Evolutionary conservation across 2,329 filamentous ascomycete genomes (phyloP), one percentile per base, ranked within the genome.

Genomic region (Trichoderma sp.): DNA sequence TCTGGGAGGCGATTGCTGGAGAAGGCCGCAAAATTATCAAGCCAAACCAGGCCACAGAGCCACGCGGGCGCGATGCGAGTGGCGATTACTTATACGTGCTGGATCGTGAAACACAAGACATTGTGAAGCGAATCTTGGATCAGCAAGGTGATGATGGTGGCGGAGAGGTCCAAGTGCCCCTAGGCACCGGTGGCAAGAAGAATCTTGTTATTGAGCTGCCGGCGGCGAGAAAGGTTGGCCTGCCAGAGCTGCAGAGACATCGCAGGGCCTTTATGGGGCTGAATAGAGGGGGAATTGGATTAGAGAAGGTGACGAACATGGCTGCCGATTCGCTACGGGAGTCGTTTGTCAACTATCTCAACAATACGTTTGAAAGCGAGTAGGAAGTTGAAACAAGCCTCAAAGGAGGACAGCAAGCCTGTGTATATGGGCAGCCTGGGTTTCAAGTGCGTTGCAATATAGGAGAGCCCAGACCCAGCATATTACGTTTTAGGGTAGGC

Each of bases 71-170:
- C 83, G 85, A 92, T 83, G 84, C 89, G 77, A 74, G 89, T 81
- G 77, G 89, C 76, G 91, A 94, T 76, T 94, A 94, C 77, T 83
- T 96, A 64, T 94, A 96, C 77, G 85, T 93, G 70, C 83, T 96
- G 28, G 93, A 96, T 79, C 88, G 88, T 71, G 89, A 89, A 76
- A 95, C 92, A 8, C 92, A 94, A 73, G 90, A 91, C 66, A 87
- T 96, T 34, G 85, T 96, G 65, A 87, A 88, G 73, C 84, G 84
- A 68, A 89, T 96, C 46, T 79, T 91, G 68, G 87, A 90, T 59
- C 89, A 88, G 81, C 87, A 91, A 76, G 85, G 87, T 63, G 90
- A 93, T 68, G 89, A 93, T 65, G 90, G 91, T 71, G 87, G 84
- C 6, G 86, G 82, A 28, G 83, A 87, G 71, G 85, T 92, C 32